Percentiles rank a stretch among this genome's conserved stretches.
Evolutionary conservation across 805 yeast genomes (phyloP).

Genomic region (Yarrowia sp.): DNA sequence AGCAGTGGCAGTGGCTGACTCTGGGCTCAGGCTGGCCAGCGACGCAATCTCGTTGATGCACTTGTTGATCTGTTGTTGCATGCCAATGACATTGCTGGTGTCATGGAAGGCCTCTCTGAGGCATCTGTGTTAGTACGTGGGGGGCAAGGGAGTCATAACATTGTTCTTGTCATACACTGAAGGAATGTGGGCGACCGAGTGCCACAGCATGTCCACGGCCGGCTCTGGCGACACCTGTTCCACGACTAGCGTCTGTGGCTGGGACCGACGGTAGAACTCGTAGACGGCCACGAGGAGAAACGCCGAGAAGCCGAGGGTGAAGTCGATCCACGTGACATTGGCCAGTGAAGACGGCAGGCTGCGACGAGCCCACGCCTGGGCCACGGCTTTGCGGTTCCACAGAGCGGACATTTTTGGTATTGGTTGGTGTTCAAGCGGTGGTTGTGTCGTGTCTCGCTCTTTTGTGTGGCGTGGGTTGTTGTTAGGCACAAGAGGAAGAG

Average conservation of each 20-base stretch:
- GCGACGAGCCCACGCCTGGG: conserved; percentile 13
- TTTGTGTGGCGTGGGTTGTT: background rate
- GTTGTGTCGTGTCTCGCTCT: background rate
- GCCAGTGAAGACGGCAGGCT: conserved; percentile 23
- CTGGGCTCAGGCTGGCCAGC: conserved; percentile 2
- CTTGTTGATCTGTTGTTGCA: conserved; percentile 25
- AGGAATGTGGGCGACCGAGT: conserved; percentile 26
- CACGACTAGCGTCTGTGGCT: background rate
- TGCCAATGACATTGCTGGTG: conserved; percentile 8
- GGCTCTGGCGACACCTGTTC: conserved; percentile 4
- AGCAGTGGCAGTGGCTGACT: background rate
- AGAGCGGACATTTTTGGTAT: conserved; percentile 1
- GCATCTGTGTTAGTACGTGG: conserved; percentile 31
- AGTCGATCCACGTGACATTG: conserved; percentile 31
- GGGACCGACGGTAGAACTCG: conserved; percentile 27
- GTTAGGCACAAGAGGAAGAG: background rate
- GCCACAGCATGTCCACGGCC: conserved; percentile 10
- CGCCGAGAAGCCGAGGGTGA: conserved; percentile 31
- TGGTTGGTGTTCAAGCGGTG: background rate
- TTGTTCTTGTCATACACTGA: conserved; percentile 11
- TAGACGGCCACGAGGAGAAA: conserved; percentile 20
- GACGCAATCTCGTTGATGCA: conserved; percentile 25
- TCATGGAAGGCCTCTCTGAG: conserved; percentile 35
- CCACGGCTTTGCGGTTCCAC: conserved; percentile 16
- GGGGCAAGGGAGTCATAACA: background rate